Evolutionary conservation across 371 early-diverging fungal species (phyloP).

Genomic region (Mycotypha africana): DNA sequence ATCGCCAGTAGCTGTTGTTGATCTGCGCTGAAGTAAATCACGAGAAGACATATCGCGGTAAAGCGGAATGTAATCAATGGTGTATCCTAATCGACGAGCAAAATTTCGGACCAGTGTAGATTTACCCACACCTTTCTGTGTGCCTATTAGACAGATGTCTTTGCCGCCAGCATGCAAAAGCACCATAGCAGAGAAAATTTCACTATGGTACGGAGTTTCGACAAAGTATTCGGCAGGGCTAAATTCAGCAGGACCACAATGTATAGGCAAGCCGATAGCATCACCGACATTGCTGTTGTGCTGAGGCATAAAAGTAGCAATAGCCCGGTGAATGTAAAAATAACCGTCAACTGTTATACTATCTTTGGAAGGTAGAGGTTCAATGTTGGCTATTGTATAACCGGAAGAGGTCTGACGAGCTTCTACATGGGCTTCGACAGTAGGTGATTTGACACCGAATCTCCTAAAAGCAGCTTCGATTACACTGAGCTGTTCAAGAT

Average conservation of each 20-base stretch:
- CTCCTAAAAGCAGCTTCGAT: constrained; percentile 67
- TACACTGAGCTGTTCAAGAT: constrained; percentile 56
- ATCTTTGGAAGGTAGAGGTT: constrained; percentile 9
- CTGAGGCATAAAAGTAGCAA: constrained; percentile 42
- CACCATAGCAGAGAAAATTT: constrained; percentile 61
- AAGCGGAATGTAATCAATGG: constrained; percentile 66
- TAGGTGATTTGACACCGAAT: constrained; percentile 55
- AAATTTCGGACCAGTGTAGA: constrained; percentile 69
- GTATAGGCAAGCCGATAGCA: constrained; percentile 26
- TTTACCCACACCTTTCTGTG: constrained; percentile 74
- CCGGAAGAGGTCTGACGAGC: constrained; percentile 52
- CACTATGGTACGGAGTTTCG: constrained; percentile 64
- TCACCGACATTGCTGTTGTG: too few relatives aligned
- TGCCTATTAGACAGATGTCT: constrained; percentile 72
- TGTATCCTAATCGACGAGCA: constrained; percentile 65
- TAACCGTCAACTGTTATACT: constrained; percentile 30
- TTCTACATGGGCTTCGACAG: constrained; percentile 39
- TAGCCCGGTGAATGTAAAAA: constrained; percentile 26
- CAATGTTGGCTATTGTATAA: constrained; percentile 43
- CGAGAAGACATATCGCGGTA: constrained; percentile 85
- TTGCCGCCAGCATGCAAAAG: constrained; percentile 59
- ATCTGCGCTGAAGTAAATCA: constrained; percentile 77
- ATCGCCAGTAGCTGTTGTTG: constrained; percentile 68
- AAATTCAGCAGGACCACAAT: constrained; percentile 48
- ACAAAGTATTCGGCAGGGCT: constrained; percentile 61